Evolutionary conservation across 345 rosid genomes (phyloP).

Genomic region (Ailanthus altissimus): DNA sequence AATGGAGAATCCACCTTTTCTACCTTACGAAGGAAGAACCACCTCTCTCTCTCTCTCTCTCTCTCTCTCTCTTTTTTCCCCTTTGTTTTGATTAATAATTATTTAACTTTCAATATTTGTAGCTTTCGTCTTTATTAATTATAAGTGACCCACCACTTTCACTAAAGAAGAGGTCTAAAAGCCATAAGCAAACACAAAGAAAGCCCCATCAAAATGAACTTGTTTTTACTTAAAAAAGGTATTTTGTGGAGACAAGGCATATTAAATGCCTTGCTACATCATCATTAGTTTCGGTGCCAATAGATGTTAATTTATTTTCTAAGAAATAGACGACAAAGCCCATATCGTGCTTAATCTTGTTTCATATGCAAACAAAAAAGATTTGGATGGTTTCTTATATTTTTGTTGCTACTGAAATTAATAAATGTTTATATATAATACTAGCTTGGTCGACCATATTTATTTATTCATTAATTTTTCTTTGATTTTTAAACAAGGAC

Average conservation of each 20-base stretch:
- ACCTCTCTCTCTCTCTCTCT: background rate
- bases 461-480: background rate
- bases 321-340: constrained; percentile 5
- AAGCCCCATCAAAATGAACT: background rate
- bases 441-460: background rate
- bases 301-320: background rate
- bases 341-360: constrained; percentile 1
- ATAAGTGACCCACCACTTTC: constrained; percentile 13
- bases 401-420: background rate
- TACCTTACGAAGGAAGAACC: background rate
- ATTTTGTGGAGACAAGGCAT: background rate
- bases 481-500: background rate
- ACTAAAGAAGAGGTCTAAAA: background rate
- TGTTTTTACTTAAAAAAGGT: constrained; percentile 8
- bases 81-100: background rate
- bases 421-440: background rate
- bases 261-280: constrained; percentile 11
- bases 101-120: background rate
- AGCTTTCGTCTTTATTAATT: background rate
- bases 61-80: no score
- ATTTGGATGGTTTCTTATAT: background rate
- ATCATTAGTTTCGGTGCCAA: background rate
- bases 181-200: background rate
- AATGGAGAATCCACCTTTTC: background rate
- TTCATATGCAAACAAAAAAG: background rate